A percentile compares a stretch with the other conserved stretches of the same genome.
Conservation (phyloP, 2,329 filamentous ascomycete genomes). For the Fusarium graminum region DNA sequence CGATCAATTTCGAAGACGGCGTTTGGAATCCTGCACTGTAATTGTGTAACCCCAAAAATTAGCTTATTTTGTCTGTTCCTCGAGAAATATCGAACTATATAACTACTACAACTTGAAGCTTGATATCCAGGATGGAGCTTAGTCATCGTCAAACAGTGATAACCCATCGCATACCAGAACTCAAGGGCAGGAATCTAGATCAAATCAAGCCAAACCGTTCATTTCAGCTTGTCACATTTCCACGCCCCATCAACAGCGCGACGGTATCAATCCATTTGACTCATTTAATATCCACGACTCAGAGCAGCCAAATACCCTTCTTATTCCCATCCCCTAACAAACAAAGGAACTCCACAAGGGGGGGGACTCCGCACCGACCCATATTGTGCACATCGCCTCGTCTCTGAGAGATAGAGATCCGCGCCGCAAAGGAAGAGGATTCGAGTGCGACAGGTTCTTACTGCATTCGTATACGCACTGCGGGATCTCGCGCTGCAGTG, state of each 20-base stretch:
- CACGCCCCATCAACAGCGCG: conserved; percentile 4
- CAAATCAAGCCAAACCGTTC: conserved; percentile 18
- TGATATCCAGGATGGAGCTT: conserved; percentile 22
- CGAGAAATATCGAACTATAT: neutral
- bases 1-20: neutral
- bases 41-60: neutral
- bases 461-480: neutral
- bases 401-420: conserved; percentile 27
- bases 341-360: conserved; percentile 28
- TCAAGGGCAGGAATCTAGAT: conserved; percentile 22
- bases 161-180: conserved; percentile 29
- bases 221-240: conserved; percentile 2
- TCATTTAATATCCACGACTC: conserved; percentile 4
- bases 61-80: neutral
- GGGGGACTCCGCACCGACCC: conserved; percentile 35
- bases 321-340: conserved; percentile 21
- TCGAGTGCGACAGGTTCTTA: conserved; percentile 1
- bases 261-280: neutral
- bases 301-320: neutral
- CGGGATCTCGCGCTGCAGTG: neutral
- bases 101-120: conserved; percentile 20
- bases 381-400: conserved; percentile 20
- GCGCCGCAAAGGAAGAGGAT: conserved; percentile 17
- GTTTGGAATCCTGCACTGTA: neutral
- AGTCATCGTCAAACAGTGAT: conserved; percentile 33